Evolutionary conservation across 768 basidiomycete species (phyloP), one percentile per base, ranked within the genome.

Genomic region (Leucosporidium scottii): DNA sequence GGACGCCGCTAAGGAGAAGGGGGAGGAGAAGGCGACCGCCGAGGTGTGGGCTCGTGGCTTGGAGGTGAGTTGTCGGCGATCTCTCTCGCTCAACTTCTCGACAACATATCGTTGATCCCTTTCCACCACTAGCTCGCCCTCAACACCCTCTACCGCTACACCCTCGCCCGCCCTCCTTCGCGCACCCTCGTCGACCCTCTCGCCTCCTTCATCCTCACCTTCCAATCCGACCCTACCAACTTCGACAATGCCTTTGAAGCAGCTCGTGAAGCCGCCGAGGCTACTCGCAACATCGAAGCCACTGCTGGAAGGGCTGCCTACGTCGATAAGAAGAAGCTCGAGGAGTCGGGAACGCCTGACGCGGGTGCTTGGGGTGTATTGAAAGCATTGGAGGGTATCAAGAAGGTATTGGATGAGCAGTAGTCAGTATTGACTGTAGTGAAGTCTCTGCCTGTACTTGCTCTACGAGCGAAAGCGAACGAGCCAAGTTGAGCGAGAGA

Each of bases 141-240:
- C 62, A 72, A 66, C 61, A 71, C 74, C 3, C 67, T 77, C 28
- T 75, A 73, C 67, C 55, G 56, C 50, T 76, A 80, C 76, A 80
- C 78, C 15, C 74, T 76, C 54, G 80, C 80, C 17, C 74, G 80
- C 64, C 76, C 75, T 13, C 80, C 80, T 25, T 79, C 78, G 0
- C 75, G 80, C 63, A 81, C 80, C 5, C 75, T 81, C 48, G 75
- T 81, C 58, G 80, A 81, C 71, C 80, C 80, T 1, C 76, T 81
- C 49, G 77, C 79, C 48, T 76, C 79, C 25, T 81, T 80, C 74
- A 76, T 77, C 60, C 67, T 75, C 17, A 69, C 76, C 23, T 75
- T 78, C 55, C 67, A 75, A 13, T 63, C 74, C 10, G 31, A 55
- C 15, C 74, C 76, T 13, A 15, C 49, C 34, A 69, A 74, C 57